Conservation (phyloP, 192 early-diverging fungal genomes). For the Coemansia sp. region DNA sequence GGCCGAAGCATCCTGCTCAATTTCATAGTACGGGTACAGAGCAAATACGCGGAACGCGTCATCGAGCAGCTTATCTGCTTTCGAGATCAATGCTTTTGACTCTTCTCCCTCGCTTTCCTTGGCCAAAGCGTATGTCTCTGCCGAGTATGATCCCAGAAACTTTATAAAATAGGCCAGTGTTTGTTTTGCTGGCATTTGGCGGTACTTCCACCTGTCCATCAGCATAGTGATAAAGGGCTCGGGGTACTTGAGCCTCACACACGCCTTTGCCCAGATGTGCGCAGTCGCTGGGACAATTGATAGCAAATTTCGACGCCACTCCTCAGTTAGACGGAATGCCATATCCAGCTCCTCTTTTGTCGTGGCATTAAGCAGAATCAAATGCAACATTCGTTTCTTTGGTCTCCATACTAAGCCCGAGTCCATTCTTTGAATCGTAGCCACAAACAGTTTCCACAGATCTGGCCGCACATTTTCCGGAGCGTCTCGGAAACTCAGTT, state of each 20-base stretch:
- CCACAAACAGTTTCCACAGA: conserved; percentile 31
- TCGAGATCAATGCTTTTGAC: not conserved
- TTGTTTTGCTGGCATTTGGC: conserved; percentile 34
- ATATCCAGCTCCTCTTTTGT: conserved; percentile 32
- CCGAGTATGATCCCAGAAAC: conserved; percentile 16
- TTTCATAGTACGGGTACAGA: conserved; percentile 36
- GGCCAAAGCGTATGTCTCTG: not conserved
- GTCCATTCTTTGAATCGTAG: conserved; percentile 20
- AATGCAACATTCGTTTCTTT: conserved; percentile 32
- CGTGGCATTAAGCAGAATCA: conserved; percentile 28
- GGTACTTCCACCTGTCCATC: conserved; percentile 50
- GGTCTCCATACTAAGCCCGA: conserved; percentile 13
- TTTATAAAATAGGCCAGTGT: conserved; percentile 28
- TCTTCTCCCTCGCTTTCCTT: not conserved
- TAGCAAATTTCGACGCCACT: conserved; percentile 39
- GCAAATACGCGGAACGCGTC: conserved; percentile 50
- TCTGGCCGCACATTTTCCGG: conserved; percentile 22
- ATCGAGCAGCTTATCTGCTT: conserved; percentile 16
- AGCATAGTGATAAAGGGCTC: conserved; percentile 27
- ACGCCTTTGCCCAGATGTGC: conserved; percentile 34
- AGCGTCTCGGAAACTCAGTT: conserved; percentile 7
- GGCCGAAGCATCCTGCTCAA: conserved; percentile 19
- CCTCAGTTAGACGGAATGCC: conserved; percentile 12
- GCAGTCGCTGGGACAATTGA: conserved; percentile 47
- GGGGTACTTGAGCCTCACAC: conserved; percentile 26